Evolutionary conservation across 2,329 filamentous ascomycete genomes (phyloP), one percentile per base, ranked within the genome.

Genomic region (Dryadomyces quercus-mongolicae): DNA sequence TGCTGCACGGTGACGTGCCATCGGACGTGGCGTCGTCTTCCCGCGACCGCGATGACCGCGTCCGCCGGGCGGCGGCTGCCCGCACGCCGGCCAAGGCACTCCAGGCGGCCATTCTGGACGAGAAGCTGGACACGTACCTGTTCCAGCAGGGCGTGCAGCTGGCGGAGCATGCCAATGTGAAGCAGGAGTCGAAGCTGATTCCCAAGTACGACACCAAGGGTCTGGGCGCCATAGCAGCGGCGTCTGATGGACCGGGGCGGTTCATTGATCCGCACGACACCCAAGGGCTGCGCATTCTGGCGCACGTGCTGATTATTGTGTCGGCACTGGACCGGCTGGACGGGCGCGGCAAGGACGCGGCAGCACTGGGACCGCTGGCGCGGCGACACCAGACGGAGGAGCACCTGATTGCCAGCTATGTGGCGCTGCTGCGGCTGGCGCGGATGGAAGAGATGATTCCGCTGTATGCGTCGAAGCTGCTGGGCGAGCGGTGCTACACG

Each of bases 391-490:
- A 73, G 52, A 76, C 75, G 16, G 78, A 84, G 59, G 86, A 95
- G 63, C 88, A 87, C 62, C 81, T 92, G 49, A 74, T 96, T 52
- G 82, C 86, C 1, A 84, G 81, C 4, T 97, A 97, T 65, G 85
- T 94, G 54, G 86, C 86, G 61, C 84, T 86, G 57, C 71, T 98
- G 42, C 82, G 87, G 46, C 75, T 85, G 49, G 80, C 81, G 16
- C 81, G 82, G 38, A 80, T 93, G 54, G 81, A 86, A 56, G 84
- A 92, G 58, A 71, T 93, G 45, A 86, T 95, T 54, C 91, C 93
- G 0, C 73, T 95, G 1, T 98, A 98, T 67, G 91, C 88, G 58
- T 89, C 89, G 9, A 84, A 88, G 61, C 74, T 98, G 13, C 75
- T 80, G 10, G 71, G 75, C 7, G 72, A 80, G 13, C 77, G 85